A percentile compares a stretch with the other conserved stretches of the same genome.
Evolutionary conservation across 2,329 filamentous ascomycete species (phyloP).

Genomic region (Zopfia rhizophila): DNA sequence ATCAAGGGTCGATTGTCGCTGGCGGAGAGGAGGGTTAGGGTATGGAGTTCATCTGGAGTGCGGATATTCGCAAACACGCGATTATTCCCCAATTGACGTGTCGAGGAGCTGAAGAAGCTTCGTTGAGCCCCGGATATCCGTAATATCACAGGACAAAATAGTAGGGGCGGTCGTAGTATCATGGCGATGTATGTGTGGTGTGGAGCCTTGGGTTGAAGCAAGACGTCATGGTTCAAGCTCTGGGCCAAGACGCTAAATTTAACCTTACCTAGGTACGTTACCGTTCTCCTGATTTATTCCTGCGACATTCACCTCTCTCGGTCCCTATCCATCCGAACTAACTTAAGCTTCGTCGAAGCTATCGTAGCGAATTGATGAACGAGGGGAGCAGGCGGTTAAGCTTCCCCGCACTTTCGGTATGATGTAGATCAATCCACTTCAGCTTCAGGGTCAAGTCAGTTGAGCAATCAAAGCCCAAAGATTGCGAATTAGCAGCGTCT

Average conservation of each 20-base stretch:
- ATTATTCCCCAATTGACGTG: conserved; percentile 29
- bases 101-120: conserved; percentile 14
- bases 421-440: background rate
- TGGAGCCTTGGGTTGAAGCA: conserved; percentile 1
- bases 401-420: background rate
- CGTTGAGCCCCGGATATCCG: conserved; percentile 5
- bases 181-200: conserved; percentile 12
- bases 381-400: too few relatives aligned
- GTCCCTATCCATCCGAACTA: conserved; percentile 14
- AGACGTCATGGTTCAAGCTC: conserved; percentile 13
- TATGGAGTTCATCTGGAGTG: conserved; percentile 59
- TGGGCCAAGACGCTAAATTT: conserved; percentile 12
- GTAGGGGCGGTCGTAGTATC: conserved; percentile 14
- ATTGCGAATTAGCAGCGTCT: too few relatives aligned
- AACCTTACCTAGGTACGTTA: too few relatives aligned
- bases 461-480: conserved; percentile 11
- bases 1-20: conserved; percentile 57
- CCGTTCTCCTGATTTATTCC: too few relatives aligned
- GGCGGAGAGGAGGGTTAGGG: conserved; percentile 59
- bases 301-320: too few relatives aligned
- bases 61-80: conserved; percentile 56
- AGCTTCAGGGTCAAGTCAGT: conserved; percentile 7
- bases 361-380: too few relatives aligned
- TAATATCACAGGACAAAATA: conserved; percentile 4
- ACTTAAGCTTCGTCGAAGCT: conserved; percentile 4